Evolutionary conservation across 805 yeast species (phyloP).

Genomic region (Candida suzukii): DNA sequence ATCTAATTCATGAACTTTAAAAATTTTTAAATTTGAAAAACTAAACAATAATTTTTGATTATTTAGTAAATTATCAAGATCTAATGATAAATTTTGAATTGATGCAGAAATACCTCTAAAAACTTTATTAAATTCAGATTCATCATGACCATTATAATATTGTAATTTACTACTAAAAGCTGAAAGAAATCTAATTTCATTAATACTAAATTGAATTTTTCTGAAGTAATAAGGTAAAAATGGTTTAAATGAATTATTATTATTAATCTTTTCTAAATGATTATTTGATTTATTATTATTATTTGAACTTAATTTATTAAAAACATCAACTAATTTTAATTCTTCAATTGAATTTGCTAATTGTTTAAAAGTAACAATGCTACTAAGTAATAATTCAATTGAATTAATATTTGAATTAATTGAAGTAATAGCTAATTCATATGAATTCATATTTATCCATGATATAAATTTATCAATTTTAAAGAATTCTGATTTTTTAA

Average conservation of each 20-base stretch:
- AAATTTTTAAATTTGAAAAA: not conserved
- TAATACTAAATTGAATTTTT: slow-evolving; percentile 5
- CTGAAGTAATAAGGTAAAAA: slow-evolving; percentile 8
- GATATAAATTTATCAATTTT: not conserved
- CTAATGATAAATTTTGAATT: slow-evolving; percentile 2
- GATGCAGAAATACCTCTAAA: slow-evolving; percentile 20
- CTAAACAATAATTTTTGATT: not conserved
- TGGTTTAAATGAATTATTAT: not conserved
- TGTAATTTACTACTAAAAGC: slow-evolving; percentile 23
- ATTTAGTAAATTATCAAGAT: slow-evolving; percentile 3
- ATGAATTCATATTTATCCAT: not conserved
- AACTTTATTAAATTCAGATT: slow-evolving; percentile 18
- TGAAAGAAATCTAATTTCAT: slow-evolving; percentile 12
- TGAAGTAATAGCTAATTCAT: not conserved
- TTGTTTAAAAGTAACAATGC: slow-evolving; percentile 10
- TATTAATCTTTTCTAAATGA: not conserved
- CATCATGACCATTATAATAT: slow-evolving; percentile 22
- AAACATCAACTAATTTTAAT: not conserved
- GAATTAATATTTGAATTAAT: slow-evolving; percentile 2
- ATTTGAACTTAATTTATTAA: not conserved
- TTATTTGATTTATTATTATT: not conserved
- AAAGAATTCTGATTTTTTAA: no score
- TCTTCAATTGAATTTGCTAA: slow-evolving; percentile 1
- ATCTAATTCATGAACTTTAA: slow-evolving; percentile 6
- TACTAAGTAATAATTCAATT: slow-evolving; percentile 8